phyloP scores from a whole-genome alignment of 257 asterid genomes.

The Scutellaria minor region DNA sequence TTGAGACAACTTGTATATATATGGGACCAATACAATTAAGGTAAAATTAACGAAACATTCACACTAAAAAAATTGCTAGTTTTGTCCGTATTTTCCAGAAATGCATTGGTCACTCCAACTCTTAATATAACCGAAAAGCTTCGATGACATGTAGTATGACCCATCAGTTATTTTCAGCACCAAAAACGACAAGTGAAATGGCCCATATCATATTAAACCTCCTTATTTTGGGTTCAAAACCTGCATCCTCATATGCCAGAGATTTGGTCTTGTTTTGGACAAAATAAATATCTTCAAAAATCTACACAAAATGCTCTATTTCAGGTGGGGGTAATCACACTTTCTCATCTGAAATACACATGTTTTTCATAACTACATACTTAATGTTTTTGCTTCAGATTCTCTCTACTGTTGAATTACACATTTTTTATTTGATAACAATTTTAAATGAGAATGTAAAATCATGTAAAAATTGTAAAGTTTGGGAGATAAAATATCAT shows the following conservation, averaged over 20 bases:
- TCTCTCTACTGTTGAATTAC: no score
- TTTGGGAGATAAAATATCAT: no score
- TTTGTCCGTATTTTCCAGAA: conserved; percentile 15
- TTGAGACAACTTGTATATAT: not conserved
- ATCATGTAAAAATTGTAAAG: no score
- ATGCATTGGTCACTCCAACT: conserved; percentile 7
- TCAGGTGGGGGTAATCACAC: no score
- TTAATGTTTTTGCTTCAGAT: no score
- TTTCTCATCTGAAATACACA: no score
- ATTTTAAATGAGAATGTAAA: no score
- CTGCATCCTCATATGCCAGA: conserved; percentile 32
- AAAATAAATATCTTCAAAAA: conserved; percentile 5
- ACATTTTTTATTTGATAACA: no score
- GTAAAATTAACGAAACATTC: not conserved
- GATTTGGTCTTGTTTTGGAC: not conserved
- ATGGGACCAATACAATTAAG: not conserved
- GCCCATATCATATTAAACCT: conserved; percentile 24
- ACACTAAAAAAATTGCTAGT: not conserved
- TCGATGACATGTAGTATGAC: conserved; percentile 28
- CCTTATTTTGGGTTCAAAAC: not conserved
- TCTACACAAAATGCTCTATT: no score
- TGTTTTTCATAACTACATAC: no score
- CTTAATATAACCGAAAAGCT: conserved; percentile 25
- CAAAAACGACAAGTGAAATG: conserved; percentile 31
- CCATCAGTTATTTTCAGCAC: conserved; percentile 22